These are phyloP conservation scores for Phragmites australis DNA, from an alignment of 176 grass and related monocot genomes.

Conservation along the genomic window DNA sequence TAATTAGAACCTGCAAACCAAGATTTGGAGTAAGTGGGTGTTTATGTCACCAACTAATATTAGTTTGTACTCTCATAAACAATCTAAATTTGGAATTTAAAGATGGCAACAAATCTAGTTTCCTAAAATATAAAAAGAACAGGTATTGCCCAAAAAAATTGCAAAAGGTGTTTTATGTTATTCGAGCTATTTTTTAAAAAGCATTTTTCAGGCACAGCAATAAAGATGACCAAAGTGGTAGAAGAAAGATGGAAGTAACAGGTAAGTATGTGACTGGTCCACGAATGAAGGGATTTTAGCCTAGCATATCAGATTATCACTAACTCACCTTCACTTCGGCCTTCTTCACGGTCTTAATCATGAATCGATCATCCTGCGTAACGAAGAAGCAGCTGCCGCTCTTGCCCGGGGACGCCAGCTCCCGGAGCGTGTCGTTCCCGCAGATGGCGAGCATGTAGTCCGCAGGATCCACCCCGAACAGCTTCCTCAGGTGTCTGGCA, in stretches of 20 bases:
- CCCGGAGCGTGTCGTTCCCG: constrained; percentile 63
- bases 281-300: neutral
- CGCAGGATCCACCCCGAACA: constrained; percentile 77
- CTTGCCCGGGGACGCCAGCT: constrained; percentile 80
- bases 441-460: constrained; percentile 96
- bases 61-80: neutral
- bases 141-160: neutral
- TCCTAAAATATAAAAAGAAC: neutral
- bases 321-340: constrained; percentile 77
- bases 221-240: neutral
- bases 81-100: neutral
- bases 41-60: neutral
- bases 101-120: neutral
- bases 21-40: neutral
- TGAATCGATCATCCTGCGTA: constrained; percentile 80
- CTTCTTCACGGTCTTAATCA: constrained; percentile 86
- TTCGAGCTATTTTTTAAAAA: neutral
- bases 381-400: constrained; percentile 86
- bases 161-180: neutral
- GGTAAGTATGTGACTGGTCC: neutral
- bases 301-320: neutral
- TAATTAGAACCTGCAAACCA: constrained; percentile 57
- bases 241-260: neutral
- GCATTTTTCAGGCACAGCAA: neutral
- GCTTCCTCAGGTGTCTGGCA: constrained; percentile 71